Base-by-base conservation (phyloP, 2,329 filamentous ascomycete genomes). In the Coleophoma crateriformis region DNA sequence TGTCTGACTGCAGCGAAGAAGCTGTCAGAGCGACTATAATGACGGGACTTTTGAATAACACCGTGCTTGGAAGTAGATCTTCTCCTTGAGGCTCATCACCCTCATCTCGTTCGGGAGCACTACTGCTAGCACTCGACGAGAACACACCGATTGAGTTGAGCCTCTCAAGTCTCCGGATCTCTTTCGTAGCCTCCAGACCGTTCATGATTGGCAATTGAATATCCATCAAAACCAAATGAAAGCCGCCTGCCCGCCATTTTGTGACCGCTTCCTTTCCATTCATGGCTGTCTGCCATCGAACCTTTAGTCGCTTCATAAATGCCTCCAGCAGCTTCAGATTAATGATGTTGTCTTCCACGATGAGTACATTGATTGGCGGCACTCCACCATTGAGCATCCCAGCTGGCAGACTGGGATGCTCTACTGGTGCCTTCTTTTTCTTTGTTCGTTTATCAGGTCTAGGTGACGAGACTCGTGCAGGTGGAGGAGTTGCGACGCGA, bases 261-360 rank as follows among this genome's bases (percentile, higher is more conserved):
- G 81, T 85, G 27, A 97, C 90, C 2, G 94, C 94, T 57, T 96
- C 92, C 55, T 85, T 83, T 20, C 94, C 94, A 66, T 97, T 96
- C 78, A 95, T 90, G 35, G 94, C 94, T n/a, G 90, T 95, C 68
- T 94, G 87, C 90, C 92, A 97, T 33, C 94, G 82, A 7, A 99
- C 94, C 64, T 96, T 96, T 45, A 99, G 77, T 45, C 90, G 79
- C 71, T 96, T 96, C 76, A 97, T 92, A 63, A 99, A 95, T 1
- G 91, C 90, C 64, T 96, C 92, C 34, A 99, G 75, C 10, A 99
- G 82, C 62, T 90, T 88, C 58, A 97, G 74, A 64, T 97, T 99
- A 77, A 99, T 97, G 55, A 94, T 90, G 68, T 99, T 99, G 71
- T 99, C 94, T 72, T 99, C 94, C 13, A 99, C 94, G 53, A 99